Percentiles rank a stretch among this genome's conserved stretches.
phyloP scores from a whole-genome alignment of 2,329 filamentous ascomycete species.

The Aspergillus hiratsukae region DNA sequence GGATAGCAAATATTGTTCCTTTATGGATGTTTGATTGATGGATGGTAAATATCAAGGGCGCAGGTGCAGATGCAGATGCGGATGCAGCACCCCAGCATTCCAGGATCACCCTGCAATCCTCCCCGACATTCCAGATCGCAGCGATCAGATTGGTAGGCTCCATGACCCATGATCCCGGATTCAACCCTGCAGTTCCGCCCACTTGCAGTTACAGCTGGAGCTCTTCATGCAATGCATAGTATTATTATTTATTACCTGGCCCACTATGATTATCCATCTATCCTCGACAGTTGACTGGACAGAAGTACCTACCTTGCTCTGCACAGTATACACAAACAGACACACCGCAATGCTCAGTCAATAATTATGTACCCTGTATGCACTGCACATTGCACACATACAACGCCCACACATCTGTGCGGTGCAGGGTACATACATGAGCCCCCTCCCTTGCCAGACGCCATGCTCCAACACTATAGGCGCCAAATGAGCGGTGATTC shows the following conservation, averaged over 20 bases:
- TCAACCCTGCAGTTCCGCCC: slow-evolving; percentile 10
- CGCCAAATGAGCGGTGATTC: slow-evolving; percentile 16
- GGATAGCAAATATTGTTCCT: no score
- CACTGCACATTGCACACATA: not conserved
- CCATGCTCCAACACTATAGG: not conserved
- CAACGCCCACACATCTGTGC: not conserved
- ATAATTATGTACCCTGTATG: no score
- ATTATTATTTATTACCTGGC: not conserved
- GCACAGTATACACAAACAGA: not conserved
- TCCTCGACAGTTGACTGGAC: not conserved
- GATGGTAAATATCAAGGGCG: no score
- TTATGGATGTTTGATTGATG: no score
- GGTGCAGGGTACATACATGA: not conserved
- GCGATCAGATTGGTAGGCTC: slow-evolving; percentile 9
- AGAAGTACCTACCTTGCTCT: not conserved
- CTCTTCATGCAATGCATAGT: slow-evolving; percentile 14
- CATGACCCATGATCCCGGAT: slow-evolving; percentile 14
- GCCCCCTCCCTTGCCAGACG: not conserved
- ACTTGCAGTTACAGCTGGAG: slow-evolving; percentile 8
- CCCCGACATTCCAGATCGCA: not conserved
- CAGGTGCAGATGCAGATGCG: no score
- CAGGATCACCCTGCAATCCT: not conserved
- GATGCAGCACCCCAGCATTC: not conserved
- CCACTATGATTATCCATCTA: not conserved
- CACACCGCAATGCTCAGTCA: not conserved